Percentiles rank a stretch among this genome's conserved stretches.
Conservation (phyloP, 2,329 filamentous ascomycete genomes). For the Monilinia aucupariae region DNA sequence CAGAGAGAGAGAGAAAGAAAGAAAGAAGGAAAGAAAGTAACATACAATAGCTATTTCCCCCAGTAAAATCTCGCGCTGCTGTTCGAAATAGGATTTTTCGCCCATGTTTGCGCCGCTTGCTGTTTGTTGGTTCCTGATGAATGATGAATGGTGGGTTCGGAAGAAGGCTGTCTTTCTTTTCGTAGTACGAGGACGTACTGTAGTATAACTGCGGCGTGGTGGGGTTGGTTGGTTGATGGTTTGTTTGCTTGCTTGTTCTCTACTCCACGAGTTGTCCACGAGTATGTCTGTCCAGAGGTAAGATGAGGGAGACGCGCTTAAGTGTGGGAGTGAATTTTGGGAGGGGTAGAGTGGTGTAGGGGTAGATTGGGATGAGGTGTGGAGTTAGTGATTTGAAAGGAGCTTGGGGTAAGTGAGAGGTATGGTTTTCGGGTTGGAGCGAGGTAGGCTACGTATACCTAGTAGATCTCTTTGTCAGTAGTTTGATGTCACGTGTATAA, state of each 20-base stretch:
- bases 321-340: neutral
- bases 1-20: neutral
- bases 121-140: slow-evolving; percentile 3
- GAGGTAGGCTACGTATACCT: no score
- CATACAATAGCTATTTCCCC: slow-evolving; percentile 66
- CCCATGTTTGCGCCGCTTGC: slow-evolving; percentile 16
- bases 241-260: no score
- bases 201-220: no score
- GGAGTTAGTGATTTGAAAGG: neutral
- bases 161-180: neutral
- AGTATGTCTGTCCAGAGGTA: no score
- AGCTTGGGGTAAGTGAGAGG: no score
- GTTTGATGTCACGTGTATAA: no score
- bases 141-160: neutral
- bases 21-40: neutral
- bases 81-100: slow-evolving; percentile 65
- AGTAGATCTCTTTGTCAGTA: no score
- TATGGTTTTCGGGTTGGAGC: no score
- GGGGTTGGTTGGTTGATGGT: no score
- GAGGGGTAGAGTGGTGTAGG: neutral
- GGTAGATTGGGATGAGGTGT: neutral
- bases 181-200: no score
- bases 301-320: no score
- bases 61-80: slow-evolving; percentile 66
- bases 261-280: no score